Base-by-base conservation (phyloP, 2,329 filamentous ascomycete genomes). In the Chrysosporium keratinophilum region DNA sequence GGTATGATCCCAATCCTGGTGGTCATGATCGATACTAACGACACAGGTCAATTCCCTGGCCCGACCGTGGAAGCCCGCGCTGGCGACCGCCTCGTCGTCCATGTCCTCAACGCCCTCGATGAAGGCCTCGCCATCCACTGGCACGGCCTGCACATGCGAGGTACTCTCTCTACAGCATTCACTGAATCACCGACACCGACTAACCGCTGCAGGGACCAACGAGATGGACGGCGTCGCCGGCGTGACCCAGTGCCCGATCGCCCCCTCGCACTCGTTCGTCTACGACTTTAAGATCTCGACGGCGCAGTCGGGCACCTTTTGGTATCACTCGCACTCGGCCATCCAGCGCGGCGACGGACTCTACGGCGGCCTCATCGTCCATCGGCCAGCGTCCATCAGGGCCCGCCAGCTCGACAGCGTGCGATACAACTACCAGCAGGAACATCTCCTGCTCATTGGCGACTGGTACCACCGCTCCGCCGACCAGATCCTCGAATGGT, bases 221-320 rank as follows among this genome's bases (percentile, higher is more conserved):
- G 46, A 56, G 23, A 65, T 64, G 63, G 63, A 65, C 51, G 63
- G 63, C n/a, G 79, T 83, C 0, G 67, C 72, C 1, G 76, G 76
- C 52, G 80, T 85, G 20, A 79, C 82, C 0, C 85, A 88, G 65
- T 88, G 85, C 60, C 66, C 76, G 1, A 83, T 88, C 55, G 73
- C 75, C 0, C 78, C 84, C 0, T 85, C 84, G 3, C 69, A 71
- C 7, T 61, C 60, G n/a, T 73, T 72, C 56, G 62, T 65, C 41
- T 74, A 74, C 55, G 64, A 70, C 31, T 63, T 76, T 61, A 70
- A 66, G 6, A 67, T 71, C 34, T 62, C 68, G 1, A 43, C 57
- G 7, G 58, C 67, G 35, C 70, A 74, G 57, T 67, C 65, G 50
- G 72, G 72, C 4, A 75, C 73, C 1, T 76, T 73, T 56, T 77